Evolutionary conservation across 108 stramenopile genomes (phyloP).

Genomic region (Aurantiochytrium sp.): DNA sequence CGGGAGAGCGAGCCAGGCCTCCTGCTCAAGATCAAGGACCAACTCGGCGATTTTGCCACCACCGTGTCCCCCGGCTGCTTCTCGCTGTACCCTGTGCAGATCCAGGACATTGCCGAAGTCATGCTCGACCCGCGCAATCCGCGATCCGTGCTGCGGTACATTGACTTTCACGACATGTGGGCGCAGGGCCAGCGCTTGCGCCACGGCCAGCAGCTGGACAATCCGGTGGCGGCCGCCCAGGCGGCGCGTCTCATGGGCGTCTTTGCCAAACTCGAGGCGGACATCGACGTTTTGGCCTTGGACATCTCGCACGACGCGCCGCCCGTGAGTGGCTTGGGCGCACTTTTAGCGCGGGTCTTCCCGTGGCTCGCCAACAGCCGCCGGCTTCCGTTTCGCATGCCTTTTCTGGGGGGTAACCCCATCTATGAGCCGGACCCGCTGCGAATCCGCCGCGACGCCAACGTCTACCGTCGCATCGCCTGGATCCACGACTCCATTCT

Average conservation of each 20-base stretch:
- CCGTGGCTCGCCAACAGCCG: background rate
- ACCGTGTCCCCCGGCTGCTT: background rate
- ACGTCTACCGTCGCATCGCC: constrained; percentile 27
- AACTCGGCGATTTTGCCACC: background rate
- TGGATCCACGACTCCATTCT: background rate
- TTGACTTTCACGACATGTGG: background rate
- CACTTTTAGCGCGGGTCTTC: background rate
- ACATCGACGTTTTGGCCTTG: background rate
- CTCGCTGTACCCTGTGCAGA: background rate
- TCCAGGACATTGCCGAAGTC: background rate
- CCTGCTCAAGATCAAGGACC: background rate
- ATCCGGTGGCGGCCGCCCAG: background rate
- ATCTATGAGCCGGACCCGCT: background rate
- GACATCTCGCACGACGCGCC: background rate
- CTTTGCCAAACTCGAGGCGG: background rate
- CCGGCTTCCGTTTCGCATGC: background rate
- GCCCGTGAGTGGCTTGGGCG: background rate
- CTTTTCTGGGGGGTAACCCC: background rate
- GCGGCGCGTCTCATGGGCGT: background rate
- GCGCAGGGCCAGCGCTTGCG: too few relatives aligned
- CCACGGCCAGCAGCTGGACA: too few relatives aligned
- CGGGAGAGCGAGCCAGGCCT: background rate
- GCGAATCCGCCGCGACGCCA: background rate
- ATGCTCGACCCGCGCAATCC: background rate
- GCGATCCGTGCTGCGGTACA: background rate